A percentile compares a stretch with the other conserved stretches of the same genome.
phyloP scores from a whole-genome alignment of 1,284 basidiomycete genomes.

The Microbotryum saponariae region DNA sequence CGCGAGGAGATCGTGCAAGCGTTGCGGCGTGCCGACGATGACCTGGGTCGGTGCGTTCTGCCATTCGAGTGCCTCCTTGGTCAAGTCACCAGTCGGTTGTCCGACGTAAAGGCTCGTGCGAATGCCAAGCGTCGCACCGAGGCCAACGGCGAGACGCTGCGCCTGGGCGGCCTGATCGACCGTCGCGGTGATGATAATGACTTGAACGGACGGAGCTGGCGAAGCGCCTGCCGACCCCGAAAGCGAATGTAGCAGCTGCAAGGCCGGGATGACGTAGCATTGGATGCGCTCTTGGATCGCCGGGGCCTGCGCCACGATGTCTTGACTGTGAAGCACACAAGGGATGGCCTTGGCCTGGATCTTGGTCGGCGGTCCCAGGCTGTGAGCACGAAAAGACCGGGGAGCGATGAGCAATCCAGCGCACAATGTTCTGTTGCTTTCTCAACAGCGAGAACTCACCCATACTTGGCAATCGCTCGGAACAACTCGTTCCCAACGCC shows the following conservation, averaged over 20 bases:
- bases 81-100: slow-evolving; percentile 29
- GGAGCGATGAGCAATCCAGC: background rate
- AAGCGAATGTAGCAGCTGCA: slow-evolving; percentile 41
- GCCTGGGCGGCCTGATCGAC: slow-evolving; percentile 98
- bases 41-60: slow-evolving; percentile 80
- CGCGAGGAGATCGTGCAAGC: slow-evolving; percentile 87
- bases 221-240: slow-evolving; percentile 9
- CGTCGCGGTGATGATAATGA: slow-evolving; percentile 90
- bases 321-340: slow-evolving; percentile 83
- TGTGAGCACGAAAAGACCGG: slow-evolving; percentile 37
- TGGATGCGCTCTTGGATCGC: slow-evolving; percentile 97
- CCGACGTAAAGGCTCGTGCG: slow-evolving; percentile 80
- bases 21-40: slow-evolving; percentile 93
- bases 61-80: slow-evolving; percentile 53
- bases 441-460: slow-evolving; percentile 50
- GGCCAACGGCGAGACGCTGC: slow-evolving; percentile 89
- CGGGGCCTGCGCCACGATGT: slow-evolving; percentile 96
- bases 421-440: slow-evolving; percentile 19
- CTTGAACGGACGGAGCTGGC: slow-evolving; percentile 50
- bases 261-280: slow-evolving; percentile 80
- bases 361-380: slow-evolving; percentile 95
- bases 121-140: slow-evolving; percentile 83
- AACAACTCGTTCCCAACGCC: slow-evolving; percentile 77
- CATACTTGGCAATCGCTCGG: slow-evolving; percentile 84
- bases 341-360: slow-evolving; percentile 94